phyloP scores from a whole-genome alignment of 106 monocot species.

The Iris macrosiphon region DNA sequence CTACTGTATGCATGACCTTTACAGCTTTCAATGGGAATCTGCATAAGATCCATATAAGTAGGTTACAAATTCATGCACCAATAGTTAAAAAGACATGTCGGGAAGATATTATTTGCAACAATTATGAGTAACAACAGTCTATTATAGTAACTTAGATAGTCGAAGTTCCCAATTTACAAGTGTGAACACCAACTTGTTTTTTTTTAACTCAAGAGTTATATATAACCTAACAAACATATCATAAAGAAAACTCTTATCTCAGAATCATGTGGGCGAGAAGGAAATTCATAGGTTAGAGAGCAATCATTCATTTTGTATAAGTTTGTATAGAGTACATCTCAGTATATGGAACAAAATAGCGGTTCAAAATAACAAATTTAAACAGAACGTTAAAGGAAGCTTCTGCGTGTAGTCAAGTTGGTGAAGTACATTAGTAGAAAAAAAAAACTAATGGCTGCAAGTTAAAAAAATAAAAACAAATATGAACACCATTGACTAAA shows the following conservation, averaged over 20 bases:
- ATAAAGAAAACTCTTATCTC: not conserved
- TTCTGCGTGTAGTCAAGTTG: not conserved
- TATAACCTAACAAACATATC: too few species aligned
- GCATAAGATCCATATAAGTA: conserved; percentile 10
- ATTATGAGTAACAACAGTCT: not conserved
- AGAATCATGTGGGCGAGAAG: not conserved
- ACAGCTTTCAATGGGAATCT: conserved; percentile 98
- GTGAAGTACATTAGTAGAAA: not conserved
- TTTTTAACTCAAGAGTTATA: too few species aligned
- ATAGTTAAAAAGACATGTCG: not conserved
- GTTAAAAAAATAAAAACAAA: not conserved
- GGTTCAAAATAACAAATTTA: not conserved
- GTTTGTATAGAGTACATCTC: not conserved
- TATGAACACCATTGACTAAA: too few species aligned
- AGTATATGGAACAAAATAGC: not conserved
- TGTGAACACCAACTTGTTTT: too few species aligned
- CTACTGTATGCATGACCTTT: conserved; percentile 98
- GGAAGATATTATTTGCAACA: not conserved
- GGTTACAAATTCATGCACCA: not conserved
- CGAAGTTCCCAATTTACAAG: too few species aligned
- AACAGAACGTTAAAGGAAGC: not conserved
- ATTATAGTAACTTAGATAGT: too few species aligned
- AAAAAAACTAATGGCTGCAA: not conserved
- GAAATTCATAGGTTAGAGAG: not conserved
- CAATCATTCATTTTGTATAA: too few species aligned